Conservation (phyloP, 371 early-diverging fungal species). For the Mucor sp. region DNA sequence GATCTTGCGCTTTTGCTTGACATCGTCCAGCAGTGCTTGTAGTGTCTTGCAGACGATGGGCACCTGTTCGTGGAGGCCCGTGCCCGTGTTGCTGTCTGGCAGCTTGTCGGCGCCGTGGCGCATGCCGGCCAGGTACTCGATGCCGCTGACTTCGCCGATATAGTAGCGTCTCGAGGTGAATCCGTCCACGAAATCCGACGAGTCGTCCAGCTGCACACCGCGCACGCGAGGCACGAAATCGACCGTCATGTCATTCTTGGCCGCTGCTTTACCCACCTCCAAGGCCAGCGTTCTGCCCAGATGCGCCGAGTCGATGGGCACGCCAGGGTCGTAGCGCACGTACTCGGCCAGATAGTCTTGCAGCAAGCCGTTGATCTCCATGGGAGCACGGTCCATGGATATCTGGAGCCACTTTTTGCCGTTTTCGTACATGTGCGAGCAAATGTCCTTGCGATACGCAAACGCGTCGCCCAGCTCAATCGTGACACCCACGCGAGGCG, state of each 20-base stretch:
- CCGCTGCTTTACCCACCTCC: slow-evolving; percentile 65
- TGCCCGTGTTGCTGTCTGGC: slow-evolving; percentile 11
- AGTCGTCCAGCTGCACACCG: slow-evolving; percentile 50
- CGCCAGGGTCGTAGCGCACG: slow-evolving; percentile 53
- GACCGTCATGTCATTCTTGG: slow-evolving; percentile 47
- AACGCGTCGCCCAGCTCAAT: slow-evolving; percentile 79
- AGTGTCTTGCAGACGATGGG: slow-evolving; percentile 46
- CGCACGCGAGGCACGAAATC: slow-evolving; percentile 53
- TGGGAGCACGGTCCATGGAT: slow-evolving; percentile 51
- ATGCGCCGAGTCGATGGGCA: slow-evolving; percentile 57
- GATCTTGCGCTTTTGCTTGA: slow-evolving; percentile 41
- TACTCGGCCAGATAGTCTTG: slow-evolving; percentile 70
- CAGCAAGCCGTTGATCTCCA: slow-evolving; percentile 65
- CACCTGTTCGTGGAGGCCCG: slow-evolving; percentile 37
- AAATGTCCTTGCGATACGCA: slow-evolving; percentile 71
- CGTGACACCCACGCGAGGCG: slow-evolving; percentile 64
- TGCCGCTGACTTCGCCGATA: slow-evolving; percentile 66
- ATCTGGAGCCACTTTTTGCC: slow-evolving; percentile 72
- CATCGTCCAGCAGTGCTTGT: slow-evolving; percentile 40
- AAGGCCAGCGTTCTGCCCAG: slow-evolving; percentile 77
- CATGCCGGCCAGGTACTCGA: slow-evolving; percentile 34
- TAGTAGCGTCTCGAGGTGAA: slow-evolving; percentile 60
- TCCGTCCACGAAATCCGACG: slow-evolving; percentile 62
- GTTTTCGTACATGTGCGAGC: slow-evolving; percentile 61
- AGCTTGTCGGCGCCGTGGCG: background rate